phyloP scores from a whole-genome alignment of 139 green algal genomes.

The Tetratostichococcus sp. region DNA sequence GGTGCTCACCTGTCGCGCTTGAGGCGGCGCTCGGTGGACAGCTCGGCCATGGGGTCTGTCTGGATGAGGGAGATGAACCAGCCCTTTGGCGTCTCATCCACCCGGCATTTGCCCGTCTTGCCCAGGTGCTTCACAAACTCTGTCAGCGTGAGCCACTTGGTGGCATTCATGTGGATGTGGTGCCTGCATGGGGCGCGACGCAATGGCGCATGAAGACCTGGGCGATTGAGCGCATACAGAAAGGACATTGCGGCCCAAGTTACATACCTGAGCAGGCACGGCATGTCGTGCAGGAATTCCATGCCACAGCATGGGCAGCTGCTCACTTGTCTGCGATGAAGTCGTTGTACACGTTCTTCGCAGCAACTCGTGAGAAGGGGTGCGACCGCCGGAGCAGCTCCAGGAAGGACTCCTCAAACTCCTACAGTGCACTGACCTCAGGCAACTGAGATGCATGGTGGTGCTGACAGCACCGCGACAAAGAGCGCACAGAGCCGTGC shows the following conservation, averaged over 20 bases:
- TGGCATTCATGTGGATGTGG: conserved; percentile 98
- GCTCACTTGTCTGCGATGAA: conserved; percentile 71
- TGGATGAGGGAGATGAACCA: conserved; percentile 79
- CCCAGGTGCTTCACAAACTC: conserved; percentile 82
- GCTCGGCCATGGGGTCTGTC: conserved; percentile 36
- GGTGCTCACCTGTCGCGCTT: conserved; percentile 43
- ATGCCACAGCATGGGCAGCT: background rate
- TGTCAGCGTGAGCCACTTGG: conserved; percentile 87
- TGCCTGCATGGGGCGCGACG: conserved; percentile 27
- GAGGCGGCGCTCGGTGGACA: conserved; percentile 35
- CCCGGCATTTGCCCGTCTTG: conserved; percentile 31
- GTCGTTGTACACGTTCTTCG: conserved; percentile 93
- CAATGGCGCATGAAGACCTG: no score
- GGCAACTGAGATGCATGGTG: no score
- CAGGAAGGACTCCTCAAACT: conserved; percentile 90
- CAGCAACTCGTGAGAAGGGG: conserved; percentile 67
- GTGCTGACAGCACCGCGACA: no score
- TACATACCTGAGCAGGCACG: no score
- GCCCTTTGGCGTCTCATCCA: conserved; percentile 93
- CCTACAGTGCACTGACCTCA: conserved; percentile 8
- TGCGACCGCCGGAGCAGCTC: conserved; percentile 80
- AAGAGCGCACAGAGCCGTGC: no score
- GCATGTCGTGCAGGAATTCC: no score
- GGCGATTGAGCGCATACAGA: no score
- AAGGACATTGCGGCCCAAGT: no score